phyloP scores from a whole-genome alignment of 2,329 filamentous ascomycete genomes.

The Thermomyces lanuginosus region DNA sequence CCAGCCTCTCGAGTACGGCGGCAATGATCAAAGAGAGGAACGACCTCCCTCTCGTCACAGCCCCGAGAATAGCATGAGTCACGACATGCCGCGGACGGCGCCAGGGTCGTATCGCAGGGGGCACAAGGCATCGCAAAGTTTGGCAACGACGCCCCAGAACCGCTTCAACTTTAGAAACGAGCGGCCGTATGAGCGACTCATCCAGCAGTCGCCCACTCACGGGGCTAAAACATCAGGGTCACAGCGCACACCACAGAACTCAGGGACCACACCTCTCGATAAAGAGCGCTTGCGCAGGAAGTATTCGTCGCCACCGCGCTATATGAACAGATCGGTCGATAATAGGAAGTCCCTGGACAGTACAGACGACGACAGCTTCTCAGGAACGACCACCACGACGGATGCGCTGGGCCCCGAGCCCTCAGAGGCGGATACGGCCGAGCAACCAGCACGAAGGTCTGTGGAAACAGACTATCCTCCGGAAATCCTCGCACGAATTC shows the following conservation, averaged over 20 bases:
- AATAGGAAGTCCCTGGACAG: conserved; percentile 3
- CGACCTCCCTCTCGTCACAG: conserved; percentile 1
- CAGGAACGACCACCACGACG: too few species aligned
- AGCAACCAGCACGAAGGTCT: neutral
- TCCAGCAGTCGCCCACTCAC: conserved; percentile 21
- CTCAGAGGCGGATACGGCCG: neutral
- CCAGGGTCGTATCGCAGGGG: conserved; percentile 12
- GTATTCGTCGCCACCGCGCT: too few species aligned
- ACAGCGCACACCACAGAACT: too few species aligned
- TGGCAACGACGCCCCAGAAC: conserved; percentile 20
- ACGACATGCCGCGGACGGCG: conserved; percentile 8
- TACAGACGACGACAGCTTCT: conserved; percentile 11
- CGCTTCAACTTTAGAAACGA: conserved; percentile 26
- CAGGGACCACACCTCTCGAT: too few species aligned
- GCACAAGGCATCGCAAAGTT: conserved; percentile 16
- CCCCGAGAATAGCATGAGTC: conserved; percentile 9
- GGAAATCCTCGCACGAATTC: conserved; percentile 29
- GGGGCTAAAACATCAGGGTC: conserved; percentile 15
- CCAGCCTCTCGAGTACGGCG: too few species aligned
- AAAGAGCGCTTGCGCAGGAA: conserved; percentile 3
- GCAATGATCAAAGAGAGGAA: too few species aligned
- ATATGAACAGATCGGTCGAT: too few species aligned
- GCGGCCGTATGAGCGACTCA: conserved; percentile 21
- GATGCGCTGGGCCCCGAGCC: too few species aligned
- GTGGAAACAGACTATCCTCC: conserved; percentile 33